Base-by-base conservation (phyloP, 1,139 yeast species). In the Blastobotrys ciferrii region DNA sequence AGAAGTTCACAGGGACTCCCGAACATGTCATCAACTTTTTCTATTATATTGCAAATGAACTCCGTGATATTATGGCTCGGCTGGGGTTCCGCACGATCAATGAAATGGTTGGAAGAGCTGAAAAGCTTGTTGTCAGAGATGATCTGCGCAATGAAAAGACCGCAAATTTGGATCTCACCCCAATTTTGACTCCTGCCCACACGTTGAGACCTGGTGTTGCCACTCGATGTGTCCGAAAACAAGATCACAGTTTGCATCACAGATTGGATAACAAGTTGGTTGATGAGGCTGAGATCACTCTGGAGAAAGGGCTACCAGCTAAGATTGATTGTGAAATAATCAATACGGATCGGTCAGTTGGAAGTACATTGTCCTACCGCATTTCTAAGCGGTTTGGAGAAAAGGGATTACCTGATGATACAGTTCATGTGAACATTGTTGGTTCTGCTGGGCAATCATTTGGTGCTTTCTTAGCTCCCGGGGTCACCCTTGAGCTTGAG, bases 401-500 rank as follows among this genome's bases (percentile, higher is more conserved):
- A 63, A 74, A 80, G 57, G 96, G 98, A 37, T 77, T 92, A 63
- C 98, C 98, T 31, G 92, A 87, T 63, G 98, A 92, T 69, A 92
- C 98, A 28, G 86, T 92, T 58, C 97, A 91, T 61, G 97, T 89
- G 48, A 86, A 91, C 65, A 81, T 86, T 53, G 77, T 76, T 63
- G 98, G 98, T 57, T 85, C 94, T 50, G 98, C 98, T 32, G 98
- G 98, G 65, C 98, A 92, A 74, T 89, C 98, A 3, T 91, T 92
- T 67, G 98, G 98, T 74, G 98, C 98, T 1, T 92, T 87, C 76
- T 77, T 92, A 62, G 96, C 98, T 46, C 84, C 95, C 9, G 98
- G 98, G 74, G 84, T 92, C 55, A 92, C 98, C 14, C 80, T 92
- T 63, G 96, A 88, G 68, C 77, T 92, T 57, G 96, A 88, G 72